phyloP scores from a whole-genome alignment of 805 yeast genomes.

The Teunomyces barrocoloradensis region DNA sequence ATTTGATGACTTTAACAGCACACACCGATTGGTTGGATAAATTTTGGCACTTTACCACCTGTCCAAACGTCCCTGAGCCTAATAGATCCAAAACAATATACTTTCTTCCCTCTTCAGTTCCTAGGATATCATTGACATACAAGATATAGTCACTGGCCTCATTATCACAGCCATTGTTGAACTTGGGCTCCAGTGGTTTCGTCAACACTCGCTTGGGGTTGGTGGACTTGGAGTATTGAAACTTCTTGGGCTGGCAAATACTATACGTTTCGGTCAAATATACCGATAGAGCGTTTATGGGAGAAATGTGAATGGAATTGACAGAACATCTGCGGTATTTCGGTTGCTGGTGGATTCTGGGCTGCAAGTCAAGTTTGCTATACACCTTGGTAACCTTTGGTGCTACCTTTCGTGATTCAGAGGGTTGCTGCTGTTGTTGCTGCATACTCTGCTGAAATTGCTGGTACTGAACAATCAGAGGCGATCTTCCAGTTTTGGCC shows the following conservation, averaged over 20 bases:
- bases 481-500: slow-evolving; percentile 22
- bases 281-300: slow-evolving; percentile 75
- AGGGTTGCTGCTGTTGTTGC: slow-evolving; percentile 15
- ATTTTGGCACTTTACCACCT: slow-evolving; percentile 91
- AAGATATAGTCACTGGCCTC: slow-evolving; percentile 86
- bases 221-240: slow-evolving; percentile 75
- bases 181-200: slow-evolving; percentile 81
- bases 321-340: slow-evolving; percentile 69
- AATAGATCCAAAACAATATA: slow-evolving; percentile 85
- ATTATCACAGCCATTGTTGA: slow-evolving; percentile 83
- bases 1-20: slow-evolving; percentile 92
- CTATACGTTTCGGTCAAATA: slow-evolving; percentile 77
- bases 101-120: slow-evolving; percentile 78
- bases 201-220: slow-evolving; percentile 93
- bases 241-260: slow-evolving; percentile 74
- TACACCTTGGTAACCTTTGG: slow-evolving; percentile 50
- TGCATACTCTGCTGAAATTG: slow-evolving; percentile 30
- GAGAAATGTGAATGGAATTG: slow-evolving; percentile 66
- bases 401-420: slow-evolving; percentile 22
- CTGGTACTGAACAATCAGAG: slow-evolving; percentile 32
- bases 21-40: slow-evolving; percentile 78
- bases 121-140: slow-evolving; percentile 91
- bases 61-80: slow-evolving; percentile 98
- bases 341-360: slow-evolving; percentile 58
- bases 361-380: slow-evolving; percentile 54